Evolutionary conservation across 345 rosid genomes (phyloP).

Genomic region (Corchorus olitorius): DNA sequence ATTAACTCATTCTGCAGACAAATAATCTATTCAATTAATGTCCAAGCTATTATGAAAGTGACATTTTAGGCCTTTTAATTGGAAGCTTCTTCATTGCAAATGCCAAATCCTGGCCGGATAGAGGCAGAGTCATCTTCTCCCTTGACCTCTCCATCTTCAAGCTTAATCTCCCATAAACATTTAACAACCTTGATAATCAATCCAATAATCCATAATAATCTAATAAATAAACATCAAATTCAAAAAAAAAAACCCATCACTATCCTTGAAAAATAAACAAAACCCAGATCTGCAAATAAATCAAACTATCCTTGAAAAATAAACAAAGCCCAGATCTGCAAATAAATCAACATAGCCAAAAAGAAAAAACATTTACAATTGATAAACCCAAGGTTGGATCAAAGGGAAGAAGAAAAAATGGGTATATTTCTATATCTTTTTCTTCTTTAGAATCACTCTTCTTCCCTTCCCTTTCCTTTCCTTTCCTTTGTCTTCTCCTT

Average conservation of each 20-base stretch:
- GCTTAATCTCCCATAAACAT: neutral
- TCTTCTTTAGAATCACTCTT: neutral
- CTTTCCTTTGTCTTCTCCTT: neutral
- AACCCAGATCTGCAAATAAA: too few species aligned
- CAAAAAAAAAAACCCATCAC: neutral
- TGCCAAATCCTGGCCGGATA: too few species aligned
- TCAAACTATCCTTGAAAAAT: too few species aligned
- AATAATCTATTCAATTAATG: too few species aligned
- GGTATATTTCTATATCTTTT: neutral
- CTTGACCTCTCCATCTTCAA: too few species aligned
- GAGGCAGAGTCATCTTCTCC: too few species aligned
- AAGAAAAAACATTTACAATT: slow-evolving; percentile 17
- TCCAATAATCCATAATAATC: neutral
- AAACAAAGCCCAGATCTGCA: slow-evolving; percentile 22
- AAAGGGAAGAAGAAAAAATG: slow-evolving; percentile 11
- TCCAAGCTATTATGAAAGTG: too few species aligned
- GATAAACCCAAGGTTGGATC: slow-evolving; percentile 15
- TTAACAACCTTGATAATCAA: neutral
- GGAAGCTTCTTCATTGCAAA: too few species aligned
- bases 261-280: neutral
- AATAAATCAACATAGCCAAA: neutral
- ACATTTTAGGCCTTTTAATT: too few species aligned
- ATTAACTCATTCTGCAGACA: too few species aligned
- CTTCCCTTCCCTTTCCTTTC: neutral
- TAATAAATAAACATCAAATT: neutral